Evolutionary conservation across 2,329 filamentous ascomycete species (phyloP), one percentile per base, ranked within the genome.

Genomic region (Alternaria rosae): DNA sequence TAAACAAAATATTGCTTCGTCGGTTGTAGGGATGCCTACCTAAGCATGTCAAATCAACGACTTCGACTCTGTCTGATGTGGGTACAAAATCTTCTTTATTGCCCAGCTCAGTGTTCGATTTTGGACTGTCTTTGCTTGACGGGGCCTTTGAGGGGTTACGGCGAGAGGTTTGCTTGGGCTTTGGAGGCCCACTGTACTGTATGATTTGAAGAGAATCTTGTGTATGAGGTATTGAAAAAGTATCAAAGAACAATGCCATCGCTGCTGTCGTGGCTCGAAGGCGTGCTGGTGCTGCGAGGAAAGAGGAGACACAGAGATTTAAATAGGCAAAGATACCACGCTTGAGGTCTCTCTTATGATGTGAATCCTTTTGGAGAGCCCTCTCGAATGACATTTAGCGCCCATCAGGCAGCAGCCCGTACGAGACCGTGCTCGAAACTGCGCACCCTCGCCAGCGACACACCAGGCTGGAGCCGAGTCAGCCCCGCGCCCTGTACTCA

Each of bases 301-400:
- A 57, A 48, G 48, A 42, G 61, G 51, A 54, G 43, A 54, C 15
- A 41, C 20, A 59, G 64, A 47, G 30, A 30, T 63, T 64, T 66
- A 66, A 66, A 57, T 64, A 66, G 54, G 54, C 41, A 35, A 66
- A 59, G 43, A 25, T 52, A 50, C 54, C 47, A 61, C 54, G 45
- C 60, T 57, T 53, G 43, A 57, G 59, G 13, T 51, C 28, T 51
- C 42, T 38, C 23, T 30, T 59, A 44, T 35, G 17, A 32, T 51
- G 11, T 32, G 3, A 65, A 59, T 47, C 38, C 47, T 65, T 47
- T 55, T 13, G 25, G 47, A 62, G 48, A 62, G 52, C 59, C 43
- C 25, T 45, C 52, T 58, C 11, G 47, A 47, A 54, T 59, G 26
- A 17, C 47, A 43, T 57, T 53, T 28, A 54, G 56, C 45, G 47